Conservation (phyloP, 345 rosid genomes). For the Fremontodendron californicum region DNA sequence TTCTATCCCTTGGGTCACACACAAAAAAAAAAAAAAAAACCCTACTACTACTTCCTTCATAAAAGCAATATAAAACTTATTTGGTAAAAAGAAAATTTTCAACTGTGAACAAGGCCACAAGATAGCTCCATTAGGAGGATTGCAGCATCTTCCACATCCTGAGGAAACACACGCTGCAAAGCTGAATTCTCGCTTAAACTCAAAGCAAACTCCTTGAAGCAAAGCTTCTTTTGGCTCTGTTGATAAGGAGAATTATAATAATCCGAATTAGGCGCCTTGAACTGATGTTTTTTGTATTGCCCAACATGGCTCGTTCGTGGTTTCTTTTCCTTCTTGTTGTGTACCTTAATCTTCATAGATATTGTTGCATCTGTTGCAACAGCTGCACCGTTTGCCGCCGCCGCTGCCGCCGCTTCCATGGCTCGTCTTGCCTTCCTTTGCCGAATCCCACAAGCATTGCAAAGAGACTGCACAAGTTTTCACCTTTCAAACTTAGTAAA, state of each 20-base stretch:
- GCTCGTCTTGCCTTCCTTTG: conserved; percentile 88
- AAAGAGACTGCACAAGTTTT: conserved; percentile 60
- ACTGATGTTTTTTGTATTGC: conserved; percentile 31
- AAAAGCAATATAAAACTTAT: conserved; percentile 4
- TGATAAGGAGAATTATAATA: background rate
- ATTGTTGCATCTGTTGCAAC: conserved; percentile 7
- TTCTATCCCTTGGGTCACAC: background rate
- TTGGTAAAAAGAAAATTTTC: background rate
- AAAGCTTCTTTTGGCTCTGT: conserved; percentile 31
- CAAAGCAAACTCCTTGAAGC: conserved; percentile 32
- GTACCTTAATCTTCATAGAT: conserved; percentile 28
- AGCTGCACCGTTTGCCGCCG: conserved; percentile 15
- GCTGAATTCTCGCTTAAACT: conserved; percentile 38
- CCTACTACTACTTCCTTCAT: background rate
- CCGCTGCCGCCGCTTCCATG: conserved; percentile 32
- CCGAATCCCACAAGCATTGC: conserved; percentile 92
- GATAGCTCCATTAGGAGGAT: conserved; percentile 55
- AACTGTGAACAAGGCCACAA: conserved; percentile 39
- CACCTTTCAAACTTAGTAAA: background rate
- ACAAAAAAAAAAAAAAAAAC: background rate
- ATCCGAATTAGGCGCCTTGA: conserved; percentile 18
- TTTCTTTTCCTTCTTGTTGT: conserved; percentile 43
- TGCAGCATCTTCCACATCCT: conserved; percentile 58
- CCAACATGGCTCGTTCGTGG: conserved; percentile 20
- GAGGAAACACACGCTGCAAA: conserved; percentile 38